Evolutionary conservation across 1,139 yeast species (phyloP), one percentile per base, ranked within the genome.

Genomic region (Kodamaea sp.): DNA sequence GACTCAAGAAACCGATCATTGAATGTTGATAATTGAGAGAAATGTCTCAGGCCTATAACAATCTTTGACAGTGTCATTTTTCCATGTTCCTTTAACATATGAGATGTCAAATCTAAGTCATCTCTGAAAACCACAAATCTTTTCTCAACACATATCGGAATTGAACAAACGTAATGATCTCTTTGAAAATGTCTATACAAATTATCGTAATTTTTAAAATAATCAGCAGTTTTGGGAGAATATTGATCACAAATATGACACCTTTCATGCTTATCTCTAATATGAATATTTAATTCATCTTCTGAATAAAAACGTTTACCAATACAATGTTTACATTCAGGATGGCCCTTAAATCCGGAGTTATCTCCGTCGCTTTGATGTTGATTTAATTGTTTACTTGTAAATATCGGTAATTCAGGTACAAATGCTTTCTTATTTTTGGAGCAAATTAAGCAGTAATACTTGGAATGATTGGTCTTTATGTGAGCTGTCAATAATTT

Each of bases 91-190:
- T 80, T 79, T 37, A 88, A 65, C 82, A 88, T 83, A 60, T 92
- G 98, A 2, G 95, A 94, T 37, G 87, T 83, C 38, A 92, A 67
- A 52, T 89, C 97, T 45, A 89, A 65, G 42, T 87, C 95, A 48
- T 89, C 92, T 25, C 83, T 75, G 56, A 92, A 92, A 1, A 92
- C 98, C 27, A 94, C 94, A 63, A 92, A 90, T 58, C 87, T 84
- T 57, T 85, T 80, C 41, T 90, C 97, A 37, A 90, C 64, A 63
- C 99, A 92, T n/a, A 75, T 55, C 34, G 79, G 85, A n/a, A 85
- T 84, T 29, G 75, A 71, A 62, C 99, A 92, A 9, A 82, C 80
- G 59, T 70, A 88, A 62, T 92, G 99, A 34, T 74, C 79, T 6
- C 58, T 62, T 45, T 69, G 71, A 63, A 92, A 92, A 65, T 92